Conservation (phyloP, 1,284 basidiomycete species). For the Caloboletus inedulis region DNA sequence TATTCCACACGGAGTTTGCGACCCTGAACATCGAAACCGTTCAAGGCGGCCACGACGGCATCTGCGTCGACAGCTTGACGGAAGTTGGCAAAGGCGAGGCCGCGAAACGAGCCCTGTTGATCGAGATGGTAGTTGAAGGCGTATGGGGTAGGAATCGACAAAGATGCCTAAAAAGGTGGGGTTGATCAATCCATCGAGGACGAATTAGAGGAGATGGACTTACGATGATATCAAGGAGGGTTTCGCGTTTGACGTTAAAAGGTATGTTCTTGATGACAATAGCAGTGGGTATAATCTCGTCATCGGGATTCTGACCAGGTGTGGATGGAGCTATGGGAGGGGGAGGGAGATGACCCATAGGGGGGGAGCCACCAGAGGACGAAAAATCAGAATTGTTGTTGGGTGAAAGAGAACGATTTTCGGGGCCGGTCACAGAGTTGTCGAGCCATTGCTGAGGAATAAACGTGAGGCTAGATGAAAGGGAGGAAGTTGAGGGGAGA, state of each 20-base stretch:
- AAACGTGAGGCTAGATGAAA: conserved; percentile 8
- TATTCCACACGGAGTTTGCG: conserved; percentile 98
- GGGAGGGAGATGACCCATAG: conserved; percentile 55
- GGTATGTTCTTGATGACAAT: conserved; percentile 99
- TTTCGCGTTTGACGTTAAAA: conserved; percentile 96
- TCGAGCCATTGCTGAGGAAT: conserved; percentile 74
- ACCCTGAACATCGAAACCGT: conserved; percentile 96
- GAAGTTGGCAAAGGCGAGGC: conserved; percentile 98
- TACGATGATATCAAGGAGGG: conserved; percentile 93
- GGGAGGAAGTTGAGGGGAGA: conserved; percentile 23
- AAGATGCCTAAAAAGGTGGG: conserved; percentile 60
- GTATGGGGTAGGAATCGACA: conserved; percentile 96
- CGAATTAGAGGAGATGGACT: conserved; percentile 33
- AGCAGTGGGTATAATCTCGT: conserved; percentile 97
- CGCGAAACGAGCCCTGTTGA: conserved; percentile 93
- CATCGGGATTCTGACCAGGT: conserved; percentile 57
- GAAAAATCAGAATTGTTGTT: conserved; percentile 83
- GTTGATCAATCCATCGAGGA: conserved; percentile 19
- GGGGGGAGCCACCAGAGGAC: conserved; percentile 76
- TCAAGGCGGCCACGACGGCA: conserved; percentile 91
- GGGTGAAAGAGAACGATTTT: conserved; percentile 77
- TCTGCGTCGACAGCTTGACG: conserved; percentile 89
- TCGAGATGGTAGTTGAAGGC: conserved; percentile 99
- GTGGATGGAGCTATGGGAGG: conserved; percentile 48
- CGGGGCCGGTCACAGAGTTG: conserved; percentile 46